A percentile compares a stretch with the other conserved stretches of the same genome.
Evolutionary conservation across 192 early-diverging fungal species (phyloP).

Genomic region (Coemansia sp.): DNA sequence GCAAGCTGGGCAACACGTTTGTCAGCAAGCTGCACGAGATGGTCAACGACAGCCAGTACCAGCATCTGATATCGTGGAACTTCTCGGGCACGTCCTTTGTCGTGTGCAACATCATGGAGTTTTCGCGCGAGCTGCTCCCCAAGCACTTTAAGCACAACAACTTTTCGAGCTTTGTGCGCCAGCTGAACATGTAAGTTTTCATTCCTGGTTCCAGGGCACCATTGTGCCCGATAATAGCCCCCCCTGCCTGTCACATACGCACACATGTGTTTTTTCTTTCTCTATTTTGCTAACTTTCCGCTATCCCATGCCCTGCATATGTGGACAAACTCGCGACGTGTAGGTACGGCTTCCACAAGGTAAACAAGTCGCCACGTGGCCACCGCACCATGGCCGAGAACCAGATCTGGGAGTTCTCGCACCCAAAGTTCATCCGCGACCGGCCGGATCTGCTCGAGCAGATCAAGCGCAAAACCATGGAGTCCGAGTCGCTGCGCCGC

Average conservation of each 20-base stretch:
- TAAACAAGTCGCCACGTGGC: slow-evolving; percentile 85
- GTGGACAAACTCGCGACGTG: neutral
- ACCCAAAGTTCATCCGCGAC: slow-evolving; percentile 75
- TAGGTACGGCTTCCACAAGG: slow-evolving; percentile 83
- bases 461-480: slow-evolving; percentile 90
- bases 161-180: slow-evolving; percentile 85
- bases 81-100: slow-evolving; percentile 84
- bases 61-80: slow-evolving; percentile 88
- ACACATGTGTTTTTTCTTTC: neutral
- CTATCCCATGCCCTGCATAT: neutral
- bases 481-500: slow-evolving; percentile 68
- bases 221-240: no score
- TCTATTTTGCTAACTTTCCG: neutral
- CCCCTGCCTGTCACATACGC: no score
- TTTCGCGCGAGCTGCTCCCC: slow-evolving; percentile 83
- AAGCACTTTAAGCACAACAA: slow-evolving; percentile 95
- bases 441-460: slow-evolving; percentile 78
- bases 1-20: slow-evolving; percentile 57
- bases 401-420: slow-evolving; percentile 90
- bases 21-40: slow-evolving; percentile 69
- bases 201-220: neutral
- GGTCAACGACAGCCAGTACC: slow-evolving; percentile 81
- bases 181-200: slow-evolving; percentile 70
- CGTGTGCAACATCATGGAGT: slow-evolving; percentile 88
- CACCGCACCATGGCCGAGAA: slow-evolving; percentile 82